phyloP scores from a whole-genome alignment of 345 rosid species.

The Hevea brasiliensis region DNA sequence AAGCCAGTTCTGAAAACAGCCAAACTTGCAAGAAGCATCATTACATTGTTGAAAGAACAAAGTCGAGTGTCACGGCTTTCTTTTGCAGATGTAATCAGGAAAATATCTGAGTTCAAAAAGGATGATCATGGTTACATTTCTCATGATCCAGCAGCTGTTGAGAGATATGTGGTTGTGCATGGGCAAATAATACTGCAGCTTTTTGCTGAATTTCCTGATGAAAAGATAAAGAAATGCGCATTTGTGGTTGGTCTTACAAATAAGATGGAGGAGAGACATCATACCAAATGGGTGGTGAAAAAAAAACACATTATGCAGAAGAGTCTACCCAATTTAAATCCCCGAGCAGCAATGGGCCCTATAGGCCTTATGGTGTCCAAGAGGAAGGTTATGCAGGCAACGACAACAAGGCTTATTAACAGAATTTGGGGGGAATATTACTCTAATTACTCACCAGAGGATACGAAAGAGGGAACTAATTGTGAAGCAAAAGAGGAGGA shows the following conservation, averaged over 20 bases:
- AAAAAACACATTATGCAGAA: conserved; percentile 51
- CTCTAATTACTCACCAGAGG: conserved; percentile 42
- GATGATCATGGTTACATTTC: conserved; percentile 62
- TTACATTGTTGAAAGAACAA: conserved; percentile 60
- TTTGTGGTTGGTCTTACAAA: conserved; percentile 53
- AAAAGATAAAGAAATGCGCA: conserved; percentile 49
- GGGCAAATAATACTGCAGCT: conserved; percentile 73
- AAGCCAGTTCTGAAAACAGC: conserved; percentile 70
- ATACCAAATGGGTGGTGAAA: conserved; percentile 76
- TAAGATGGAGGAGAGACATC: conserved; percentile 74
- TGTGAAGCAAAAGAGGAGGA: conserved; percentile 26
- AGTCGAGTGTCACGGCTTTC: conserved; percentile 58
- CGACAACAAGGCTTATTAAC: conserved; percentile 72
- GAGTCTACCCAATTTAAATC: conserved; percentile 55
- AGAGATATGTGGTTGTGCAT: conserved; percentile 77
- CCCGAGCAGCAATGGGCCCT: conserved; percentile 47
- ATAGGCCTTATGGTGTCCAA: conserved; percentile 45
- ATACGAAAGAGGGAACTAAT: conserved; percentile 11
- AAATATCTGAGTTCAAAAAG: conserved; percentile 47
- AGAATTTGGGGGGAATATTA: conserved; percentile 85
- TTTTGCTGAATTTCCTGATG: conserved; percentile 61
- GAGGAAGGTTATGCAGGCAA: conserved; percentile 78
- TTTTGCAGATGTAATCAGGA: conserved; percentile 52
- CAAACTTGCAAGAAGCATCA: conserved; percentile 59
- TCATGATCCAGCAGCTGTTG: conserved; percentile 52